Conservation (phyloP, 2,329 filamentous ascomycete species). For the Lasiodiplodia gonubiensis region DNA sequence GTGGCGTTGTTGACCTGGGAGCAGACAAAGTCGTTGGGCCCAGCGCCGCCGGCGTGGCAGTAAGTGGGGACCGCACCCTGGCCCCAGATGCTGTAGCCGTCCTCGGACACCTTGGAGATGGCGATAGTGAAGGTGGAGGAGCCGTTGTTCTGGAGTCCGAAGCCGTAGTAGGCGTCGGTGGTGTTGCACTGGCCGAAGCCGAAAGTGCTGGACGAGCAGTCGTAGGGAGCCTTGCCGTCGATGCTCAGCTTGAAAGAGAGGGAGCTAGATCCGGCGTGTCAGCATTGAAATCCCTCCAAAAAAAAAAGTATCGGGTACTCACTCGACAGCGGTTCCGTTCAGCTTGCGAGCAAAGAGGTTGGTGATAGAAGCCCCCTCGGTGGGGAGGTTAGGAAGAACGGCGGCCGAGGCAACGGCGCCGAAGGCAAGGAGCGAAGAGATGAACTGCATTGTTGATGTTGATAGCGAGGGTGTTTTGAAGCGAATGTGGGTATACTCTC, state of each 20-base stretch:
- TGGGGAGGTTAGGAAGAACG: conserved; percentile 4
- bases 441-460: conserved; percentile 49
- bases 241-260: conserved; percentile 22
- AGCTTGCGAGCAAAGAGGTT: conserved; percentile 25
- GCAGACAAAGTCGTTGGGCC: conserved; percentile 20
- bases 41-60: conserved; percentile 25
- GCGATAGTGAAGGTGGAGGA: conserved; percentile 20
- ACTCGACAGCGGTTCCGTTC: conserved; percentile 23
- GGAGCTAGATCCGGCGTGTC: not conserved
- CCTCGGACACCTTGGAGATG: conserved; percentile 1
- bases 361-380: conserved; percentile 20
- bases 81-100: conserved; percentile 21
- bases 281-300: not conserved
- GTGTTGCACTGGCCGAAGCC: conserved; percentile 16
- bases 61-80: conserved; percentile 12
- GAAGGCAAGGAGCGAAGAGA: conserved; percentile 34
- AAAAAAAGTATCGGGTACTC: not conserved
- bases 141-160: conserved; percentile 15
- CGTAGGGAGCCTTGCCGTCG: conserved; percentile 7
- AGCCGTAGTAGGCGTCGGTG: conserved; percentile 19
- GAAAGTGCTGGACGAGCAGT: conserved; percentile 14
- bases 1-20: conserved; percentile 17
- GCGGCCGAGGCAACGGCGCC: conserved; percentile 15
- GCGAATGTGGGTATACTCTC: not conserved
- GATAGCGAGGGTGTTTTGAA: conserved; percentile 25